These are phyloP conservation scores for Cladophialophora exuberans DNA, from an alignment of 2,329 filamentous ascomycete species.

Conservation along the genomic window DNA sequence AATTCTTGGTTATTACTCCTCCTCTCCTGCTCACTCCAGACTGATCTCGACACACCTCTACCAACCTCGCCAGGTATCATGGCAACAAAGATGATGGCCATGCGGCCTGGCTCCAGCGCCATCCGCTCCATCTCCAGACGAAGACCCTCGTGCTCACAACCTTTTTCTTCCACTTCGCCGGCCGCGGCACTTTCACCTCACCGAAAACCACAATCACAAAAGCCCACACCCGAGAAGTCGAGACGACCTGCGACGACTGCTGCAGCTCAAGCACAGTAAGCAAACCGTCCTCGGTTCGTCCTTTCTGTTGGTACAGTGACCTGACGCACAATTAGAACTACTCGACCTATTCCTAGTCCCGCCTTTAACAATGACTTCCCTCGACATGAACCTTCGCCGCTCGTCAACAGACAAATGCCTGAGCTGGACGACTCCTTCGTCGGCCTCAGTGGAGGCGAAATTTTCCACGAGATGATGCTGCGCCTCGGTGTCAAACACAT, in stretches of 20 bases:
- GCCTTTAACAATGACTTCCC: slow-evolving; percentile 58
- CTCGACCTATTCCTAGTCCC: slow-evolving; percentile 65
- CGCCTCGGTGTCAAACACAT: slow-evolving; percentile 89
- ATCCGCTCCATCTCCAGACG: slow-evolving; percentile 51
- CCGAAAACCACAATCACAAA: slow-evolving; percentile 44
- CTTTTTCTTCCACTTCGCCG: slow-evolving; percentile 50
- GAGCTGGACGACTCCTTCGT: slow-evolving; percentile 91
- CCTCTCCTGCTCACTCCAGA: not conserved
- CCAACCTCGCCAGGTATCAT: slow-evolving; percentile 19
- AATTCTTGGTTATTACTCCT: slow-evolving; percentile 8
- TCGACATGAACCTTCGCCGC: slow-evolving; percentile 68
- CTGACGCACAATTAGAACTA: slow-evolving; percentile 47
- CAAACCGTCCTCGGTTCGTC: not conserved
- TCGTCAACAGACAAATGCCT: slow-evolving; percentile 62
- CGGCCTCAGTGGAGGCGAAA: slow-evolving; percentile 91
- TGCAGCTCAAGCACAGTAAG: slow-evolving; percentile 59
- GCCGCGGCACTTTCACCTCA: slow-evolving; percentile 50
- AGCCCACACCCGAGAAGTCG: slow-evolving; percentile 36
- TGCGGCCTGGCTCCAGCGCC: slow-evolving; percentile 53
- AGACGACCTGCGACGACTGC: slow-evolving; percentile 54
- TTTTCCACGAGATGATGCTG: slow-evolving; percentile 99
- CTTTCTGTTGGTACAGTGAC: slow-evolving; percentile 23
- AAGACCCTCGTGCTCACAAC: slow-evolving; percentile 44
- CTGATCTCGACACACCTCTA: slow-evolving; percentile 1
- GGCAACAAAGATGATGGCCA: slow-evolving; percentile 50